Percentiles rank a stretch among this genome's conserved stretches.
phyloP scores from a whole-genome alignment of 2,329 filamentous ascomycete genomes.

The Diaporthe vaccinii region DNA sequence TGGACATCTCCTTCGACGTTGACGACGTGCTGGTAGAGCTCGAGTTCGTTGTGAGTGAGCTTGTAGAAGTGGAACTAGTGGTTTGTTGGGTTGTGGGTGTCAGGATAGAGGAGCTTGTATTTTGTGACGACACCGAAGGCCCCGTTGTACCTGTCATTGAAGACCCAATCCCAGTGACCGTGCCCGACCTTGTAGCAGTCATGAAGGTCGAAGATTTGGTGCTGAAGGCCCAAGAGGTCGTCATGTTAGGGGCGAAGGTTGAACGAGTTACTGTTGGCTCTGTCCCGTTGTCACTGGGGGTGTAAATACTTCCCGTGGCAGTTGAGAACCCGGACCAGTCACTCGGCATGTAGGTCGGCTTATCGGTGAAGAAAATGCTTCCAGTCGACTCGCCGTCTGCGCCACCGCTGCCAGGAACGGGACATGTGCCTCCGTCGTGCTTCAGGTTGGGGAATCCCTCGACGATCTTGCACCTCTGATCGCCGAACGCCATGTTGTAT shows the following conservation, averaged over 20 bases:
- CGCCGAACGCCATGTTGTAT: constrained; percentile 37
- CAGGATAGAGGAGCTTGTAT: not conserved
- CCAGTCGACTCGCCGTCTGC: constrained; percentile 12
- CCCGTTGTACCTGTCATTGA: not conserved
- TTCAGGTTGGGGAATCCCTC: constrained; percentile 31
- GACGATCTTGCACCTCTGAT: constrained; percentile 32
- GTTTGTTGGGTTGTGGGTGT: not conserved
- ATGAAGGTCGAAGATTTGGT: not conserved
- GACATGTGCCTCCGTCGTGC: constrained; percentile 23
- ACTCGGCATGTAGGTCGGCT: constrained; percentile 27
- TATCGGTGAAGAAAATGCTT: constrained; percentile 2
- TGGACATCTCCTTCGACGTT: not conserved
- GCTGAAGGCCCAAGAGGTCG: not conserved
- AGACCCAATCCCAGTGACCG: not conserved
- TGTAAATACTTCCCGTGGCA: constrained; percentile 11
- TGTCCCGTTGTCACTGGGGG: not conserved
- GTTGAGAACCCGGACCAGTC: constrained; percentile 14
- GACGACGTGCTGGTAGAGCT: not conserved
- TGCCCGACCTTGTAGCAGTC: not conserved
- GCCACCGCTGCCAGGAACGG: constrained; percentile 15
- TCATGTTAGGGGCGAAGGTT: not conserved
- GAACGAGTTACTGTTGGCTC: not conserved
- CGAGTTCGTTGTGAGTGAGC: not conserved
- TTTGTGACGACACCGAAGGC: not conserved
- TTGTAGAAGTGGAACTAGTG: not conserved